A percentile compares a stretch with the other conserved stretches of the same genome.
These are phyloP conservation scores for Didymella glomerata DNA, from an alignment of 2,329 filamentous ascomycete genomes.

Conservation along the genomic window DNA sequence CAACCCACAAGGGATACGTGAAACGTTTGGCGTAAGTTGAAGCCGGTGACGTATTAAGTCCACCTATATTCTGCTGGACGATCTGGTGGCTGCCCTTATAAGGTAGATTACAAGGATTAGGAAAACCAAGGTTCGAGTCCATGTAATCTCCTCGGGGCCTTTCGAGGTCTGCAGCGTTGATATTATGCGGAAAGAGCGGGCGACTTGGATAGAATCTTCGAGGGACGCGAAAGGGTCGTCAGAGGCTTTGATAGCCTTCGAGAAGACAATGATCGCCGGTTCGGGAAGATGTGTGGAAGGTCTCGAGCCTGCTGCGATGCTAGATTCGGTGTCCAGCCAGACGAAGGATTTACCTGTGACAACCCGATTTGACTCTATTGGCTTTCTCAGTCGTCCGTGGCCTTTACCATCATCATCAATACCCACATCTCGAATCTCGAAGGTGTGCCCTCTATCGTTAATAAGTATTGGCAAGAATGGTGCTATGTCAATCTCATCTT, in stretches of 20 bases:
- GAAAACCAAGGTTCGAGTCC: slow-evolving; percentile 66
- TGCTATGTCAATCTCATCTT: slow-evolving; percentile 84
- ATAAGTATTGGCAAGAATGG: slow-evolving; percentile 76
- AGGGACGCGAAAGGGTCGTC: slow-evolving; percentile 68
- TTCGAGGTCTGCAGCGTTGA: slow-evolving; percentile 62
- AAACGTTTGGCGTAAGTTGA: slow-evolving; percentile 56
- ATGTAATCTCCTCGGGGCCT: slow-evolving; percentile 56
- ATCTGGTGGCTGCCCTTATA: slow-evolving; percentile 64
- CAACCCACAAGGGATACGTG: slow-evolving; percentile 68
- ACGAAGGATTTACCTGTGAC: slow-evolving; percentile 82
- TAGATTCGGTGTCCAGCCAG: slow-evolving; percentile 67
- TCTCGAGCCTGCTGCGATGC: slow-evolving; percentile 61
- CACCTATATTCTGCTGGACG: slow-evolving; percentile 61
- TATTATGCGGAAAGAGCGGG: slow-evolving; percentile 63
- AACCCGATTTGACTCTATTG: slow-evolving; percentile 74
- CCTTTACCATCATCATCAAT: slow-evolving; percentile 65
- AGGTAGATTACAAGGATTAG: too few relatives aligned
- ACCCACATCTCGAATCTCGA: slow-evolving; percentile 73
- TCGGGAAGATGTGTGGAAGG: slow-evolving; percentile 48
- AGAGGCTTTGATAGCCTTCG: slow-evolving; percentile 54
- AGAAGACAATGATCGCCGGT: slow-evolving; percentile 62
- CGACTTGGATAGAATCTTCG: slow-evolving; percentile 65
- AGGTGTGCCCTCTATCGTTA: slow-evolving; percentile 70
- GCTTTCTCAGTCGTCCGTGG: slow-evolving; percentile 60
- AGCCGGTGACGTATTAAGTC: slow-evolving; percentile 54